Conservation (phyloP, 2,329 filamentous ascomycete genomes). For the Talaromyces sp. region DNA sequence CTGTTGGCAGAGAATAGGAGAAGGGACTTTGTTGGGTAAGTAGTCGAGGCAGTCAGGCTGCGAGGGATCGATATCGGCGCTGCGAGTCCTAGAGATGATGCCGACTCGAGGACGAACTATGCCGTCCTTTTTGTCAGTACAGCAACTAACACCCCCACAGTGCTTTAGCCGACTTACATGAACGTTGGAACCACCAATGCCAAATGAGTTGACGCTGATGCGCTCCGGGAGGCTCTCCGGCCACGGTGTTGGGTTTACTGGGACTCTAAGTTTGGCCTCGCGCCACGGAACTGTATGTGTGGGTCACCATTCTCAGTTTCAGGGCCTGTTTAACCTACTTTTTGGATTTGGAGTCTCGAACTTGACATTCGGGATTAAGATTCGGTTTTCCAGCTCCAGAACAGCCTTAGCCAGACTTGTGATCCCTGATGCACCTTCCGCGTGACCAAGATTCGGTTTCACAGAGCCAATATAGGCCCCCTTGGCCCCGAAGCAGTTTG, state of each 20-base stretch:
- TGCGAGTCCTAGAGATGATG: too few relatives aligned
- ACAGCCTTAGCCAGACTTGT: conserved; percentile 27
- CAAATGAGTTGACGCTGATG: conserved; percentile 17
- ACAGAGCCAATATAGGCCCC: too few relatives aligned
- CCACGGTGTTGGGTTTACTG: neutral
- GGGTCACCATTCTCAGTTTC: too few relatives aligned
- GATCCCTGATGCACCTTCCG: conserved; percentile 29
- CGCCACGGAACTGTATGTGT: too few relatives aligned
- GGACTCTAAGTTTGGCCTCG: too few relatives aligned
- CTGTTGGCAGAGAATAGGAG: too few relatives aligned
- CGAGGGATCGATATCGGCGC: too few relatives aligned
- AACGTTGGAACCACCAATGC: conserved; percentile 17
- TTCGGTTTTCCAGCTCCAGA: conserved; percentile 35
- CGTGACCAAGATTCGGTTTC: conserved; percentile 34
- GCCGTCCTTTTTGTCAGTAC: neutral
- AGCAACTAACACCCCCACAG: neutral
- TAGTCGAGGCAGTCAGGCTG: too few relatives aligned
- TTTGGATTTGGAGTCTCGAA: conserved; percentile 18
- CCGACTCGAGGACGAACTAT: neutral
- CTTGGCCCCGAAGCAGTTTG: too few relatives aligned
- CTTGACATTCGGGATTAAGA: conserved; percentile 19
- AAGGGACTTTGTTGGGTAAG: too few relatives aligned
- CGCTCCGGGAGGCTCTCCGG: neutral
- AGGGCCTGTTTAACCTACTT: too few relatives aligned
- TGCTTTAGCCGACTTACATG: neutral